These are phyloP conservation scores for Talaromyces piceae DNA, from an alignment of 2,329 filamentous ascomycete genomes.

Conservation along the genomic window DNA sequence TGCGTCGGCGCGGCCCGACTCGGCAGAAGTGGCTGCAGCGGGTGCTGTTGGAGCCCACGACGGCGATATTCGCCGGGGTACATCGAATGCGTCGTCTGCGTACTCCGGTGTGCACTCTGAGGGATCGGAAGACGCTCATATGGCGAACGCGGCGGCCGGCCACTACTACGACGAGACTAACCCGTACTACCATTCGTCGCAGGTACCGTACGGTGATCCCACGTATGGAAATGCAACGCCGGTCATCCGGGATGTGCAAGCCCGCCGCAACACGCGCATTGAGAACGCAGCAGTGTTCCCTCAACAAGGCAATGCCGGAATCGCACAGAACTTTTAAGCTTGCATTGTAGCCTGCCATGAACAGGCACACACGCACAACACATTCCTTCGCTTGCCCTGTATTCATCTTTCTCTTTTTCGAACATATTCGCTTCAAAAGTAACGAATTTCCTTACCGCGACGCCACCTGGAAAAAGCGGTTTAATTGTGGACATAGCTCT, in stretches of 20 bases:
- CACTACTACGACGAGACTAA: constrained; percentile 47
- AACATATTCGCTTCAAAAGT: constrained; percentile 1
- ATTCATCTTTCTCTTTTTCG: not conserved
- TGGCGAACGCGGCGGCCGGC: constrained; percentile 38
- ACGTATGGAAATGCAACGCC: constrained; percentile 56
- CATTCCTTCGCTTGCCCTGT: not conserved
- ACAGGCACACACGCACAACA: not conserved
- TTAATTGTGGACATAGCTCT: constrained; percentile 9
- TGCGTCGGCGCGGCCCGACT: constrained; percentile 39
- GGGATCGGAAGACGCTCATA: constrained; percentile 48
- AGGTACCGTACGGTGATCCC: constrained; percentile 49
- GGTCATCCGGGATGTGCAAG: constrained; percentile 87
- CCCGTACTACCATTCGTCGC: constrained; percentile 44
- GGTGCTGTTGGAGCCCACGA: constrained; percentile 57
- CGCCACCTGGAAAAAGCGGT: not conserved
- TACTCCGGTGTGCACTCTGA: constrained; percentile 79
- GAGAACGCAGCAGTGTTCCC: constrained; percentile 85
- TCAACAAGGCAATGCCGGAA: constrained; percentile 82
- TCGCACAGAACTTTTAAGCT: constrained; percentile 86
- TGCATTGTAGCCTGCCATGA: not conserved
- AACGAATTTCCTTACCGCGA: not conserved
- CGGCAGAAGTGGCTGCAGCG: constrained; percentile 60
- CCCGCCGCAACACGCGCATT: constrained; percentile 87
- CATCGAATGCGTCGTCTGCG: constrained; percentile 91
- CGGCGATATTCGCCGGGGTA: constrained; percentile 72